These are phyloP conservation scores for Heimioporus sp. DNA, from an alignment of 768 basidiomycete species.

Conservation along the genomic window DNA sequence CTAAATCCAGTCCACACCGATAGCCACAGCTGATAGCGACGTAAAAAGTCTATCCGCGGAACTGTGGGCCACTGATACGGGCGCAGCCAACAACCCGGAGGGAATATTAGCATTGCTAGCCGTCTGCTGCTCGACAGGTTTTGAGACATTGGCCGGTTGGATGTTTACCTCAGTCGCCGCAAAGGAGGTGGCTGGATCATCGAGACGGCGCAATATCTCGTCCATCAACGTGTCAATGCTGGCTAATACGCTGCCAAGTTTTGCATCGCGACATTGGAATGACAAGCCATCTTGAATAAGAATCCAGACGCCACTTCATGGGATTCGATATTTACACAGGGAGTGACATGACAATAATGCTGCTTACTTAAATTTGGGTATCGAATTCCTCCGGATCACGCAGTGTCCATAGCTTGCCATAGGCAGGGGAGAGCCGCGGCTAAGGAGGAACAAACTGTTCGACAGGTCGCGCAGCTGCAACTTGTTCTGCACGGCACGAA, in stretches of 20 bases:
- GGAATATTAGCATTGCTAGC: constrained; percentile 3
- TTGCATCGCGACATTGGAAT: constrained; percentile 20
- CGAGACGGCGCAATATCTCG: constrained; percentile 19
- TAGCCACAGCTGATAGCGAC: constrained; percentile 35
- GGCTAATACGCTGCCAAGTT: constrained; percentile 17
- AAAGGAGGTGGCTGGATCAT: constrained; percentile 9
- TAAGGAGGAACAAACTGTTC: constrained; percentile 47
- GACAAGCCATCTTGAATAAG: constrained; percentile 36
- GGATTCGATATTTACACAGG: constrained; percentile 40
- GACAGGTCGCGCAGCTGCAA: constrained; percentile 33
- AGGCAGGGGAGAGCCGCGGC: constrained; percentile 13
- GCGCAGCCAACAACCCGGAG: constrained; percentile 2
- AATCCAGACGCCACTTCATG: constrained; percentile 32
- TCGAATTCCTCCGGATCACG: constrained; percentile 13
- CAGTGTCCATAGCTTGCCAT: constrained; percentile 22
- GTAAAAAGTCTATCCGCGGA: constrained; percentile 29
- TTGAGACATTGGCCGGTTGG: not conserved
- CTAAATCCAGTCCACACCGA: constrained; percentile 51
- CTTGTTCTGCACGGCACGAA: constrained; percentile 39
- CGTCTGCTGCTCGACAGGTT: not conserved
- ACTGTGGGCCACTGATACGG: constrained; percentile 23
- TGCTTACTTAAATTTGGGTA: constrained; percentile 29
- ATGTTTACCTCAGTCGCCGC: not conserved
- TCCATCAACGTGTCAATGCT: constrained; percentile 18
- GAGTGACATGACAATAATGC: not conserved